Percentiles rank a stretch among this genome's conserved stretches.
These are phyloP conservation scores for Myxozyma kluyveri DNA, from an alignment of 805 yeast genomes.

Conservation along the genomic window DNA sequence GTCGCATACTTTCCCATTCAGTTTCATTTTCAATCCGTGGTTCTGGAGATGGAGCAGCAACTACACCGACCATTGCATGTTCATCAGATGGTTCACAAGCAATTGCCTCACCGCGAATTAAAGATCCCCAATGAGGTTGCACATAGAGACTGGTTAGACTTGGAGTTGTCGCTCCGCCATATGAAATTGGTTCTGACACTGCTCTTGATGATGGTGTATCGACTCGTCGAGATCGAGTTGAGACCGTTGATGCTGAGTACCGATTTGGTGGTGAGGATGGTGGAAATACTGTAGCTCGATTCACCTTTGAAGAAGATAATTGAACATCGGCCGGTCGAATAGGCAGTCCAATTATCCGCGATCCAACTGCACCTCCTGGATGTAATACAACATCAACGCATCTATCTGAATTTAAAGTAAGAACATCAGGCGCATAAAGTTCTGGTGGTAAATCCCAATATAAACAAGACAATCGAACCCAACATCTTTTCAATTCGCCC, in stretches of 20 bases:
- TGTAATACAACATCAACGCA: constrained; percentile 30
- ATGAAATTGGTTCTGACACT: neutral
- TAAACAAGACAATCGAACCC: constrained; percentile 45
- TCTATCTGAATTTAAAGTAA: constrained; percentile 8
- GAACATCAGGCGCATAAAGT: constrained; percentile 7
- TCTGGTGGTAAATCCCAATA: constrained; percentile 36
- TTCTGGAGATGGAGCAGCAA: constrained; percentile 24
- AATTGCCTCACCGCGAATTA: constrained; percentile 23
- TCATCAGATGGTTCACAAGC: constrained; percentile 19
- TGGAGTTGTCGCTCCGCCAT: neutral
- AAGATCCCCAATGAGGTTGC: constrained; percentile 21
- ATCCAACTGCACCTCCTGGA: constrained; percentile 37
- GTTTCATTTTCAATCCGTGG: neutral
- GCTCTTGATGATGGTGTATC: neutral
- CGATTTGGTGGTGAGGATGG: neutral
- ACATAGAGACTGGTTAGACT: neutral
- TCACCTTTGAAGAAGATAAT: too few relatives aligned
- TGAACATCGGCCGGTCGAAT: neutral
- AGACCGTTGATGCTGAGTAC: neutral
- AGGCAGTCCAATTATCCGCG: neutral
- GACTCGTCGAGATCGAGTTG: neutral
- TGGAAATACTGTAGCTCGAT: neutral
- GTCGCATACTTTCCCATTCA: neutral
- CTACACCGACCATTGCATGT: constrained; percentile 22
- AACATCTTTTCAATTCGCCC: constrained; percentile 48